Percentiles rank a stretch among this genome's conserved stretches.
These are phyloP conservation scores for Phytophthora cactorum DNA, from an alignment of 352 stramenopile genomes.

Conservation along the genomic window DNA sequence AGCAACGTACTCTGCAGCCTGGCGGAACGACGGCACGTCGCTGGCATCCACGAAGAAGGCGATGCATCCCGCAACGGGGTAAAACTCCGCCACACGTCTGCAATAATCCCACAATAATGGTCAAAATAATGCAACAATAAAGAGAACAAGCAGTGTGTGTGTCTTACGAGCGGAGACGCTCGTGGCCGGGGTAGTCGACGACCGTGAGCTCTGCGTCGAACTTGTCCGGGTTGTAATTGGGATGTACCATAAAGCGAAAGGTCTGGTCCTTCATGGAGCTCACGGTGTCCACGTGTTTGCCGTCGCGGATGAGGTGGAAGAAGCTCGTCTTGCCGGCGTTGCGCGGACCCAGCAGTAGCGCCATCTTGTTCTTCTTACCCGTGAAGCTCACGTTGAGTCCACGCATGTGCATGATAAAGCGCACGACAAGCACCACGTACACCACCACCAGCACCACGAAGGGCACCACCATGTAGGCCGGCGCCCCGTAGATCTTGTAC, in stretches of 20 bases:
- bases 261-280: conserved; percentile 87
- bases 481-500: conserved; percentile 65
- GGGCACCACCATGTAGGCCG: conserved; percentile 62
- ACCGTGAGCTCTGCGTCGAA: conserved; percentile 76
- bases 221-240: conserved; percentile 70
- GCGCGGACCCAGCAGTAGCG: conserved; percentile 68
- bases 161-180: conserved; percentile 74
- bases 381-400: conserved; percentile 63
- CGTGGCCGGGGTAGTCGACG: conserved; percentile 84
- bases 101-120: conserved; percentile 13
- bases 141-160: conserved; percentile 1
- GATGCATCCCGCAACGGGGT: conserved; percentile 69
- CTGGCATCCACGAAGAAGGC: conserved; percentile 82
- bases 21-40: conserved; percentile 68
- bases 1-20: conserved; percentile 74
- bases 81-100: conserved; percentile 78
- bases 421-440: conserved; percentile 64
- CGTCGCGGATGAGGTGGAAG: conserved; percentile 80
- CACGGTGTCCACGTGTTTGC: conserved; percentile 72
- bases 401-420: conserved; percentile 76
- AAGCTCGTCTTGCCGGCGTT: conserved; percentile 85
- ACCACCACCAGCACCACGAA: conserved; percentile 47
- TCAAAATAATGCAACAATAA: conserved; percentile 9
- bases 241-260: conserved; percentile 70
- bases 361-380: conserved; percentile 78